phyloP scores from a whole-genome alignment of 768 basidiomycete genomes.

The Podaxis sp. region DNA sequence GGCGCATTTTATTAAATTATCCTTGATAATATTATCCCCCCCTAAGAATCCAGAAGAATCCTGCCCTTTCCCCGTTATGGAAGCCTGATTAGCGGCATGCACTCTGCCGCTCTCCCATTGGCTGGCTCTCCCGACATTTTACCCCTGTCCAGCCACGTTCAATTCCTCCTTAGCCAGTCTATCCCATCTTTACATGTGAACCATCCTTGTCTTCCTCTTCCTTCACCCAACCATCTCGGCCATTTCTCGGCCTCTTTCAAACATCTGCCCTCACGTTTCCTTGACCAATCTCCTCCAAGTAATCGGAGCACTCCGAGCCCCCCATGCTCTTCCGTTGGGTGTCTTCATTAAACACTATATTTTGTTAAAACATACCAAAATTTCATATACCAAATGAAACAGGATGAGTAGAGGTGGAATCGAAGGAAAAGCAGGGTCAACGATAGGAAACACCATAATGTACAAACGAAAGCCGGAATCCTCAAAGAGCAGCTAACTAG shows the following conservation, averaged over 20 bases:
- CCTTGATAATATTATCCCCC: constrained; percentile 11
- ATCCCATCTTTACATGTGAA: background rate
- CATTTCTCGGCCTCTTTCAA: background rate
- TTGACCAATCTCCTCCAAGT: background rate
- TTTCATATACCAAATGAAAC: background rate
- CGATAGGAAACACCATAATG: background rate
- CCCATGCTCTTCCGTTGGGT: background rate
- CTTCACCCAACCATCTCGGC: background rate
- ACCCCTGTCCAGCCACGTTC: constrained; percentile 3
- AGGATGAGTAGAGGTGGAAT: background rate
- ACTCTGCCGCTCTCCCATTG: constrained; percentile 6
- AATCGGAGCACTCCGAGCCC: background rate
- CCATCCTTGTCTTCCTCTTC: background rate
- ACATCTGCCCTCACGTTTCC: background rate
- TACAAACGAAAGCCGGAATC: background rate
- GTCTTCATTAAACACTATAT: background rate
- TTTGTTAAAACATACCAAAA: background rate
- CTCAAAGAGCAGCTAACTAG: constrained; percentile 4
- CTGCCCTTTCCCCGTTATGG: constrained; percentile 11
- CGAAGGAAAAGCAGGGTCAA: background rate
- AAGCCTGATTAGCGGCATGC: background rate
- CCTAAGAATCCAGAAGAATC: constrained; percentile 1
- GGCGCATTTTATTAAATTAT: constrained; percentile 2
- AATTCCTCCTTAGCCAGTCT: background rate
- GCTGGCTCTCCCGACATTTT: constrained; percentile 6